Evolutionary conservation across 2,329 filamentous ascomycete species (phyloP), one percentile per base, ranked within the genome.

Genomic region (Thelonectria discophora): DNA sequence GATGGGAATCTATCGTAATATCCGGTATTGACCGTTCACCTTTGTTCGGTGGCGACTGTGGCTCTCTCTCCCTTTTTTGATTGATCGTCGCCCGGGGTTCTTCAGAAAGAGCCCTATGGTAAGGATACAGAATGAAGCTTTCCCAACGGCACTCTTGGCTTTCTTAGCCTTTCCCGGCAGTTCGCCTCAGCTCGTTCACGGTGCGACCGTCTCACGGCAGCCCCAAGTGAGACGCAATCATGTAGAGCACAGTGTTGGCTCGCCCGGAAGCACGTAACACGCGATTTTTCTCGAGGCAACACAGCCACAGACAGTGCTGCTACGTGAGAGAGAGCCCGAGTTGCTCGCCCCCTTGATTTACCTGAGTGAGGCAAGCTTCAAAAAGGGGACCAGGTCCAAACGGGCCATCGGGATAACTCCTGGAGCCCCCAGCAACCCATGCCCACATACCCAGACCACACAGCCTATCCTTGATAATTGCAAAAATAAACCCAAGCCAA

Each of bases 1-100:
- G 51, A 50, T 57, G 39, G 55, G 47, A 50, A 46, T 50, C 55
- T 50, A 57, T 57, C 55, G 55, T 57, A 57, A 51, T 50, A 57
- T 24, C 55, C 46, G 46, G 46, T 18, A 27, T 30, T 30, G 27
- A 8, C n/a, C n/a, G n/a, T n/a, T n/a, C 27, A 10, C 5, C 5
- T 30, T 30, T 30, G 5, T 7, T 37, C 15, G n/a, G n/a, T n/a
- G n/a, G n/a, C n/a, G n/a, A n/a, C 15, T 15, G 34, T 37, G 34
- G 12, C 12, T 11, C 34, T 24, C 21, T 24, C n/a, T n/a, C n/a
- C n/a, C n/a, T 34, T 13, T 37, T 15, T n/a, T 17, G 20, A 6
- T 7, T 43, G 40, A 43, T 20, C 40, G 40, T 43, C n/a, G 40
- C 5, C 18, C 40, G 40, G n/a, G 40, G 40, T 18, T 43, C 17